Percentiles rank a stretch among this genome's conserved stretches.
Evolutionary conservation across 768 basidiomycete species (phyloP).

Genomic region (Pholiota molesta): DNA sequence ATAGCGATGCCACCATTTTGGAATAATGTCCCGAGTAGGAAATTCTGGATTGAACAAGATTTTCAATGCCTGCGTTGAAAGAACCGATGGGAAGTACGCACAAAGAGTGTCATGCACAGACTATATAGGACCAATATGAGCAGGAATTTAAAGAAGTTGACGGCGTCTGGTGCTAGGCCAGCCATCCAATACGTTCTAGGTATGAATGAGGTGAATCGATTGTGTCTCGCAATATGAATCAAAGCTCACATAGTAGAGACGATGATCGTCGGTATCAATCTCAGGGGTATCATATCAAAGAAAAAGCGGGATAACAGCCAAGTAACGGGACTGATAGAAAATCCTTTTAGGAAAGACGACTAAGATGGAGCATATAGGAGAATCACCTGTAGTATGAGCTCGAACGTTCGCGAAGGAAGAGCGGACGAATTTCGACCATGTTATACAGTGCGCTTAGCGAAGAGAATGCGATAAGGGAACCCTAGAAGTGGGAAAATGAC

Average conservation of each 20-base stretch:
- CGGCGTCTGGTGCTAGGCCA: slow-evolving; percentile 76
- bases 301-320: slow-evolving; percentile 90
- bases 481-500: slow-evolving; percentile 44
- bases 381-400: slow-evolving; percentile 79
- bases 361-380: not conserved
- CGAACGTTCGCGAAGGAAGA: slow-evolving; percentile 91
- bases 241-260: slow-evolving; percentile 76
- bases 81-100: slow-evolving; percentile 38
- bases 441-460: slow-evolving; percentile 90
- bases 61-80: not conserved
- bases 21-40: slow-evolving; percentile 85
- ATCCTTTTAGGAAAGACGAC: slow-evolving; percentile 2
- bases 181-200: slow-evolving; percentile 93
- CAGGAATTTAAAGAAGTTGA: slow-evolving; percentile 93
- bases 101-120: slow-evolving; percentile 84
- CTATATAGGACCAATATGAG: slow-evolving; percentile 87
- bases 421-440: slow-evolving; percentile 76
- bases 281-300: slow-evolving; percentile 88
- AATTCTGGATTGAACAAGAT: slow-evolving; percentile 58
- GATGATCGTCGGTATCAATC: slow-evolving; percentile 87
- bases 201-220: slow-evolving; percentile 1
- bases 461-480: slow-evolving; percentile 90
- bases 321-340: slow-evolving; percentile 66
- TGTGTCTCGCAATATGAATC: not conserved
- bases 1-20: slow-evolving; percentile 90